Percentiles rank a stretch among this genome's conserved stretches.
Evolutionary conservation across 2,329 filamentous ascomycete genomes (phyloP).

Genomic region (Pestalotiopsis sp.): DNA sequence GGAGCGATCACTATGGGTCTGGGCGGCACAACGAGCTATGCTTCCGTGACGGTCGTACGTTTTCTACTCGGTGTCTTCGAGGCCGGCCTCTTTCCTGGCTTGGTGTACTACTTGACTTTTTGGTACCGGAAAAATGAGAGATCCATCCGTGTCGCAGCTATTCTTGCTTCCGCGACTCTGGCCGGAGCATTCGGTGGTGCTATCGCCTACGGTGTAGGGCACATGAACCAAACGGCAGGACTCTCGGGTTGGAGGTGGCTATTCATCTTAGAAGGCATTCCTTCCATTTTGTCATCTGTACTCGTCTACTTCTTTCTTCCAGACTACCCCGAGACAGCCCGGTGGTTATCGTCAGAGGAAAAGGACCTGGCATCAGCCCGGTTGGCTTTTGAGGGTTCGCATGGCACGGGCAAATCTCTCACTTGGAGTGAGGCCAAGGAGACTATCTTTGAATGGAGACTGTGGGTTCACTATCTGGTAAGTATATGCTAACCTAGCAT

Average conservation of each 20-base stretch:
- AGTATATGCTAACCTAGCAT: too few relatives aligned
- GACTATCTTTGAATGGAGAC: conserved; percentile 66
- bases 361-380: conserved; percentile 56
- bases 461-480: conserved; percentile 67
- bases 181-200: conserved; percentile 78
- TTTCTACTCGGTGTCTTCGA: conserved; percentile 72
- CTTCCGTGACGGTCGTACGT: conserved; percentile 65
- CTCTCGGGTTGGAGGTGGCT: conserved; percentile 75
- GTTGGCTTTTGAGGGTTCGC: conserved; percentile 49
- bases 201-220: conserved; percentile 73
- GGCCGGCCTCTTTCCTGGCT: conserved; percentile 70
- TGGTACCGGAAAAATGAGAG: conserved; percentile 75
- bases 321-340: conserved; percentile 67
- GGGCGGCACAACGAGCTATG: conserved; percentile 65
- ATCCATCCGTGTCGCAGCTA: conserved; percentile 69
- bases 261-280: conserved; percentile 48
- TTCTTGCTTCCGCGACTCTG: conserved; percentile 68
- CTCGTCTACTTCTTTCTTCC: conserved; percentile 64
- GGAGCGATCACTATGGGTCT: conserved; percentile 69
- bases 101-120: conserved; percentile 71
- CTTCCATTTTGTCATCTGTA: conserved; percentile 56
- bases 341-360: conserved; percentile 64
- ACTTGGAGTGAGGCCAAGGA: conserved; percentile 71
- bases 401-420: conserved; percentile 63
- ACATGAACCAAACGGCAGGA: conserved; percentile 67